Evolutionary conservation across 495 filamentous ascomycete species (phyloP).

Genomic region (Penicillium coffeae): DNA sequence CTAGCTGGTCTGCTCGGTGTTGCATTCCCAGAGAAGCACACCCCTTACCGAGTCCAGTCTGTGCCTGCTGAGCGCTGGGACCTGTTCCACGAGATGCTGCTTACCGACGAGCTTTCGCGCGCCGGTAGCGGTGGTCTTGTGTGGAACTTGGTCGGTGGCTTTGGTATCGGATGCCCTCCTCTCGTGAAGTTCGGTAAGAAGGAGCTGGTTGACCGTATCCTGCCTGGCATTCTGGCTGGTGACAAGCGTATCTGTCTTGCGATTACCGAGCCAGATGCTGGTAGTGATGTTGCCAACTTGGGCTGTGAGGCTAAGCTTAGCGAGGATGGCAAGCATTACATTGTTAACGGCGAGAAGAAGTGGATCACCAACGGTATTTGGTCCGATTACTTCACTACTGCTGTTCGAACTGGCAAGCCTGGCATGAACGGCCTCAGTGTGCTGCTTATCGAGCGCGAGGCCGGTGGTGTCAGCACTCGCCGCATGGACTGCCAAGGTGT

Average conservation of each 20-base stretch:
- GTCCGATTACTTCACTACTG: conserved; percentile 95
- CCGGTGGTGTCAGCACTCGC: conserved; percentile 81
- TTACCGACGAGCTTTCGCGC: conserved; percentile 92
- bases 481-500: conserved; percentile 99
- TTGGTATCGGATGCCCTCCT: conserved; percentile 88
- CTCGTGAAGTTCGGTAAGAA: conserved; percentile 91
- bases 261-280: conserved; percentile 79
- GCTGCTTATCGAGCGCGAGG: conserved; percentile 79
- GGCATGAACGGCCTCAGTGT: conserved; percentile 92
- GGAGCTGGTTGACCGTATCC: conserved; percentile 73
- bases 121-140: conserved; percentile 88
- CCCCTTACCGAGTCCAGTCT: conserved; percentile 63
- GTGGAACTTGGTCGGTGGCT: conserved; percentile 97
- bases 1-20: conserved; percentile 84
- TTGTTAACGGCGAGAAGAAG: conserved; percentile 99
- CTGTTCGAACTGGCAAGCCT: conserved; percentile 78
- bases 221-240: conserved; percentile 81
- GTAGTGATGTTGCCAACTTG: conserved; percentile 87
- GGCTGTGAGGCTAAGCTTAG: conserved; percentile 91
- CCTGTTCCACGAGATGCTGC: conserved; percentile 91
- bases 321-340: conserved; percentile 96
- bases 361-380: conserved; percentile 99
- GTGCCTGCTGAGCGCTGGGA: conserved; percentile 92
- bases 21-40: conserved; percentile 69
- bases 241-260: conserved; percentile 94